Conservation (phyloP, 768 basidiomycete genomes). For the Mycena galericulata region DNA sequence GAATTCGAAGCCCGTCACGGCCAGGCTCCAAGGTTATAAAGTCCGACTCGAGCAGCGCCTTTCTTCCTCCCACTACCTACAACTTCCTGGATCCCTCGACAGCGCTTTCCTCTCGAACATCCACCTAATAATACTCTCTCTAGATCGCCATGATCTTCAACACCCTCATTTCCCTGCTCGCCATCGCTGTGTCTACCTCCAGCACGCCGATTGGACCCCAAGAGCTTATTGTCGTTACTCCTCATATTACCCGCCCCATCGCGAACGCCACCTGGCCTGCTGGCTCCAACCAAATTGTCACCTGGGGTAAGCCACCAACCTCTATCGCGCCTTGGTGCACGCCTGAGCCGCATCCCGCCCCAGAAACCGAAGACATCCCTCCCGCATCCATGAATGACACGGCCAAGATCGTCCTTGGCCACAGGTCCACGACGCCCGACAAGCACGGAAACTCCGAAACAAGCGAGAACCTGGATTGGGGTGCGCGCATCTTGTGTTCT, state of each 20-base stretch:
- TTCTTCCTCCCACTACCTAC: constrained; percentile 22
- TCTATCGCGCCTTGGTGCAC: too few relatives aligned
- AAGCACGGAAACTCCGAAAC: background rate
- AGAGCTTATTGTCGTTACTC: constrained; percentile 48
- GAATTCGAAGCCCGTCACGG: constrained; percentile 22
- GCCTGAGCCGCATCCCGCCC: background rate
- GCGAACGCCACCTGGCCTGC: constrained; percentile 46
- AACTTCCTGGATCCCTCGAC: constrained; percentile 16
- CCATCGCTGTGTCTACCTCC: constrained; percentile 40
- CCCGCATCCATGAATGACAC: constrained; percentile 36
- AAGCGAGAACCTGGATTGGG: constrained; percentile 61
- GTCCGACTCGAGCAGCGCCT: background rate
- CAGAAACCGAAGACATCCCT: constrained; percentile 51
- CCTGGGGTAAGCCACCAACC: constrained; percentile 48
- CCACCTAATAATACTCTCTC: constrained; percentile 21
- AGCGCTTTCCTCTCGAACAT: constrained; percentile 20
- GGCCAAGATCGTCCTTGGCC: constrained; percentile 59
- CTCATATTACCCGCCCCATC: constrained; percentile 52
- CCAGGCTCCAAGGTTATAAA: constrained; percentile 14
- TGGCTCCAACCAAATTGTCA: constrained; percentile 48
- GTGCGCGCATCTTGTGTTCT: constrained; percentile 31
- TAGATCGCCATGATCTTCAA: constrained; percentile 31
- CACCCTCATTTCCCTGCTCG: constrained; percentile 40
- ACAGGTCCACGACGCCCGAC: constrained; percentile 27
- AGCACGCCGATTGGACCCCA: constrained; percentile 35